Percentiles rank a stretch among this genome's conserved stretches.
These are phyloP conservation scores for Microdochium nivale DNA, from an alignment of 2,329 filamentous ascomycete species.

Conservation along the genomic window DNA sequence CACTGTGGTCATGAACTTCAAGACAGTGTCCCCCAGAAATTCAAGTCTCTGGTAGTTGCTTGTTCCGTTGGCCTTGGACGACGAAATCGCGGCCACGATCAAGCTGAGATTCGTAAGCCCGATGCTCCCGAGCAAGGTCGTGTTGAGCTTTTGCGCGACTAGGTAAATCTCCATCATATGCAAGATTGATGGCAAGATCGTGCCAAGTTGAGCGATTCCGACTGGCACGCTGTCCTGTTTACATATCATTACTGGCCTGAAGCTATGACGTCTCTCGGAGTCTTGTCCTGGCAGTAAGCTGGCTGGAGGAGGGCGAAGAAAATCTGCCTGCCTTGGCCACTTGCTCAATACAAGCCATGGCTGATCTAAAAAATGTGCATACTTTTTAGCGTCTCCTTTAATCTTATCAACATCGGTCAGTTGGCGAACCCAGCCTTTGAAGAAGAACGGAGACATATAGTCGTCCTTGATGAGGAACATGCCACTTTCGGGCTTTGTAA, in stretches of 20 bases:
- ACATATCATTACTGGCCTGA: conserved; percentile 39
- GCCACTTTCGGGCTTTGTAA: conserved; percentile 1
- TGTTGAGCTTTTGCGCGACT: conserved; percentile 51
- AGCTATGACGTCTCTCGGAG: conserved; percentile 29
- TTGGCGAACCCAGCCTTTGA: conserved; percentile 26
- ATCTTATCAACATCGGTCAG: conserved; percentile 36
- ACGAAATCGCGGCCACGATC: conserved; percentile 61
- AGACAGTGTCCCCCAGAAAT: conserved; percentile 74
- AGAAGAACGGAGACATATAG: conserved; percentile 28
- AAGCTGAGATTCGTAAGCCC: conserved; percentile 43
- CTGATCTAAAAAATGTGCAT: conserved; percentile 28
- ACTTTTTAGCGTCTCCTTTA: conserved; percentile 23
- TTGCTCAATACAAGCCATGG: conserved; percentile 39
- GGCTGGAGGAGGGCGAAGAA: conserved; percentile 35
- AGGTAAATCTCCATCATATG: conserved; percentile 60
- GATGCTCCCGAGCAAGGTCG: conserved; percentile 43
- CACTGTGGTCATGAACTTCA: conserved; percentile 66
- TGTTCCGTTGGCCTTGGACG: conserved; percentile 49
- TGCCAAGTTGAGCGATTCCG: conserved; percentile 37
- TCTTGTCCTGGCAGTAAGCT: conserved; percentile 2
- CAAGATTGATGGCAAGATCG: conserved; percentile 65
- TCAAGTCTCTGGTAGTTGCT: conserved; percentile 78
- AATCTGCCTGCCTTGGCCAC: conserved; percentile 49
- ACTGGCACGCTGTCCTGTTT: conserved; percentile 38
- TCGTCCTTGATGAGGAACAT: conserved; percentile 31